A percentile compares a stretch with the other conserved stretches of the same genome.
These are phyloP conservation scores for Pichia sp. DNA, from an alignment of 1,139 yeast genomes.

Conservation along the genomic window DNA sequence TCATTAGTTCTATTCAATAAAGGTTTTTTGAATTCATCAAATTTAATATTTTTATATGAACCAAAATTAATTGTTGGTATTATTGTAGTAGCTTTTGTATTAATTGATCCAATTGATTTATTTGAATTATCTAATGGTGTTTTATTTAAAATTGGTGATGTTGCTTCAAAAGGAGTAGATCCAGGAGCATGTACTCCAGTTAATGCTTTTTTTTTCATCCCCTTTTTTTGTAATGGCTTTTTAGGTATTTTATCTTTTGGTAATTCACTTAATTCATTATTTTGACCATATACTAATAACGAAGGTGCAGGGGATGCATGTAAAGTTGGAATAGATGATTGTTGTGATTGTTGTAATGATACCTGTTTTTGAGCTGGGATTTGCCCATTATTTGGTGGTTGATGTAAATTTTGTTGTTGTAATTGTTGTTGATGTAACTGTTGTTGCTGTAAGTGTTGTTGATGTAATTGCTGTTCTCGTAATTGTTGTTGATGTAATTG, in stretches of 20 bases:
- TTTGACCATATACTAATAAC: no score
- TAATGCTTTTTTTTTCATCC: constrained; percentile 15
- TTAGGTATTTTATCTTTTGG: constrained; percentile 11
- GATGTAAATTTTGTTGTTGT: not conserved
- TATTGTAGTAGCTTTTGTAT: no score
- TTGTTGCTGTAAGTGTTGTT: constrained; percentile 1
- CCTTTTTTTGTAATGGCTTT: constrained; percentile 12
- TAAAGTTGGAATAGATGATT: not conserved
- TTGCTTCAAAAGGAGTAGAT: not conserved
- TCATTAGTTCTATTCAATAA: constrained; percentile 24
- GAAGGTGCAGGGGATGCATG: no score
- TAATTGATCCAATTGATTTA: no score
- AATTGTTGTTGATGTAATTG: constrained; percentile 3
- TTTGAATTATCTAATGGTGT: not conserved
- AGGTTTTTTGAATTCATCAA: constrained; percentile 1
- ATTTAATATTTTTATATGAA: not conserved
- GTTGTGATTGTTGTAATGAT: not conserved
- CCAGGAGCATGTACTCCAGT: constrained; percentile 4
- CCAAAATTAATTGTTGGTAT: not conserved
- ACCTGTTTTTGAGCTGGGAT: no score
- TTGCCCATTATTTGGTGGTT: not conserved
- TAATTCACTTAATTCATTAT: not conserved
- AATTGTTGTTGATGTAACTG: not conserved
- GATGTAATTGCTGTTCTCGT: not conserved
- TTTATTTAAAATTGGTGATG: not conserved